A percentile compares a stretch with the other conserved stretches of the same genome.
Evolutionary conservation across 1,284 basidiomycete species (phyloP).

Genomic region (Tremellales sp.): DNA sequence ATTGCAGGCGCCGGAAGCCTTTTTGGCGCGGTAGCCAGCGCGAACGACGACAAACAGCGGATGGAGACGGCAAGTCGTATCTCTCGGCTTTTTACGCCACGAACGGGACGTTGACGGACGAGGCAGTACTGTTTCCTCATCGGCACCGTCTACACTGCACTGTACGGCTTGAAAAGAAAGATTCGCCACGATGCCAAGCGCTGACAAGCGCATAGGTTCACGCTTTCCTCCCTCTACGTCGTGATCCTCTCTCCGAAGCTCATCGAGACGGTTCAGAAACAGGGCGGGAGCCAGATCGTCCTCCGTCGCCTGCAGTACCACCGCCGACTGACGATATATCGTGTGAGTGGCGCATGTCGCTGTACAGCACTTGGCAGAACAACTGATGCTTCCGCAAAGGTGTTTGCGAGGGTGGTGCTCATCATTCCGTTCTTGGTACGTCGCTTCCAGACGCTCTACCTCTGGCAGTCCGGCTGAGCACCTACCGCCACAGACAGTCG

Average conservation of each 20-base stretch:
- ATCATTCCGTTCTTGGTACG: slow-evolving; percentile 4
- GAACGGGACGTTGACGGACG: background rate
- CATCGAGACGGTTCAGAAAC: slow-evolving; percentile 7
- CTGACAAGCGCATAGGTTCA: slow-evolving; percentile 1
- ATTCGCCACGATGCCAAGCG: background rate
- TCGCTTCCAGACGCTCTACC: background rate
- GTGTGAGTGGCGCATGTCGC: slow-evolving; percentile 2
- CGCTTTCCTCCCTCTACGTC: slow-evolving; percentile 11
- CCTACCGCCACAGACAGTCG: slow-evolving; percentile 2
- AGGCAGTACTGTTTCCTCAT: slow-evolving; percentile 5
- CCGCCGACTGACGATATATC: slow-evolving; percentile 8
- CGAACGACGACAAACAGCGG: slow-evolving; percentile 4
- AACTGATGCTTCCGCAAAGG: background rate
- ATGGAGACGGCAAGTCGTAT: slow-evolving; percentile 3
- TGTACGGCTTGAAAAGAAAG: background rate
- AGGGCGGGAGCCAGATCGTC: slow-evolving; percentile 12
- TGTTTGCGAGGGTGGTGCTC: slow-evolving; percentile 4
- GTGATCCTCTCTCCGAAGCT: slow-evolving; percentile 5
- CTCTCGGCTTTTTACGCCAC: background rate
- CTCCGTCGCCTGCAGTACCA: slow-evolving; percentile 9
- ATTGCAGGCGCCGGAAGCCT: slow-evolving; percentile 1
- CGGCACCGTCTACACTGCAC: slow-evolving; percentile 5
- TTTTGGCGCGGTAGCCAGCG: background rate
- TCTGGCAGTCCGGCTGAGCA: background rate
- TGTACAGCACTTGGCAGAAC: background rate